Base-by-base conservation (phyloP, 768 basidiomycete genomes). In the Sporobolomyces pararoseus region DNA sequence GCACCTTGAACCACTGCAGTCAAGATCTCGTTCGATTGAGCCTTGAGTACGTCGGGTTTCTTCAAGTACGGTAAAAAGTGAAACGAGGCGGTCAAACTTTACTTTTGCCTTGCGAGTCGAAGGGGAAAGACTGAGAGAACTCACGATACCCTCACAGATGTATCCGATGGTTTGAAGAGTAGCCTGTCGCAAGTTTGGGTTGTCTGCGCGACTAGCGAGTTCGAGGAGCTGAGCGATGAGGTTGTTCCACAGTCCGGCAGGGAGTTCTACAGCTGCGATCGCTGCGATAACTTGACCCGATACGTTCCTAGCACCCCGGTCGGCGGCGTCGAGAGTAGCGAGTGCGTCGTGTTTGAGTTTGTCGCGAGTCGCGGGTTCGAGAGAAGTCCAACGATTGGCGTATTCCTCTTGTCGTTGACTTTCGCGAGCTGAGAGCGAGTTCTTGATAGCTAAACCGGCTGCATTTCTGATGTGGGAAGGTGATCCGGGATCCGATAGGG, bases 1-100 rank as follows among this genome's bases (percentile, higher is more conserved):
- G 94, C 95, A 12, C 96, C 96, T 78, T 98, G 95, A 58, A 99
- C 95, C 66, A 99, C 96, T 13, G 94, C 94, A 19, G 96, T 99
- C 60, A 99, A 81, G 78, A 99, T 99, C 81, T 98, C 94, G 78
- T 99, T 98, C 4, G 95, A 90, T 76, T 91, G 87, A 67, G 89
- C 78, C 60, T 86, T 87, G 68, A 99, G 81, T 68, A 96, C 88
- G 75, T 95, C 92, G 16, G 95, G 93, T 86, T 91, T 89, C 95
- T 97, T 75, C 25, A 1, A 31, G 44, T n/a, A 66, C 69, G 60
- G 37, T 75, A 6, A 63, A n/a, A 49, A 6, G 12, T 3, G 46
- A 42, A 2, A 62, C 63, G 66, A 58, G 70, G 39, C 52, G 27
- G 42, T 29, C 4, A 7, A 34, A 35, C n/a, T 35, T 12, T 14